Evolutionary conservation across 2,329 filamentous ascomycete genomes (phyloP).

Genomic region (Verruconis gallopava): DNA sequence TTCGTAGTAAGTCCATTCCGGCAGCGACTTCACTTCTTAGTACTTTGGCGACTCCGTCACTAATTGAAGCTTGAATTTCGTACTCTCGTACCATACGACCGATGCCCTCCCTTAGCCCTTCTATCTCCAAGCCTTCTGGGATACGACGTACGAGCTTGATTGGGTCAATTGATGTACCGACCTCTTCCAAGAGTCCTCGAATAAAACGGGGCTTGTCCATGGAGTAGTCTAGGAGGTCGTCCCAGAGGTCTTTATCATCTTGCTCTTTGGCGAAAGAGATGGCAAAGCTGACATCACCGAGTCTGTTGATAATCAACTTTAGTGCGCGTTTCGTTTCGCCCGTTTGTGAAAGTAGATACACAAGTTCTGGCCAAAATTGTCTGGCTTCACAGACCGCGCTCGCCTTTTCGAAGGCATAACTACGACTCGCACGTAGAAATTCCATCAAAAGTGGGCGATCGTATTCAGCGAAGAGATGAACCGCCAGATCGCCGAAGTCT

Average conservation of each 20-base stretch:
- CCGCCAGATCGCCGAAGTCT: slow-evolving; percentile 72
- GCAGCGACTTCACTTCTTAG: slow-evolving; percentile 74
- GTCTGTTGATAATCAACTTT: slow-evolving; percentile 84
- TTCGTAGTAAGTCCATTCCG: slow-evolving; percentile 68
- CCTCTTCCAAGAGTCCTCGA: slow-evolving; percentile 78
- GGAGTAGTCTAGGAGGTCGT: slow-evolving; percentile 83
- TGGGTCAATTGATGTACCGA: slow-evolving; percentile 85
- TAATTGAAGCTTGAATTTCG: slow-evolving; percentile 89
- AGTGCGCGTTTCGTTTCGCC: slow-evolving; percentile 86
- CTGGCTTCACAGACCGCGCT: slow-evolving; percentile 64
- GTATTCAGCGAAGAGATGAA: slow-evolving; percentile 75
- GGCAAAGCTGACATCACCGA: slow-evolving; percentile 80
- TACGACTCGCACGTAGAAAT: slow-evolving; percentile 71
- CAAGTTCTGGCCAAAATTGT: slow-evolving; percentile 82
- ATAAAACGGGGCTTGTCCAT: slow-evolving; percentile 98
- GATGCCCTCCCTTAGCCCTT: slow-evolving; percentile 76
- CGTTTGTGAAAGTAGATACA: slow-evolving; percentile 79
- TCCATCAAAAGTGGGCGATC: slow-evolving; percentile 72
- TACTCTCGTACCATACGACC: slow-evolving; percentile 89
- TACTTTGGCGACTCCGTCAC: slow-evolving; percentile 75
- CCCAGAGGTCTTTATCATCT: slow-evolving; percentile 85
- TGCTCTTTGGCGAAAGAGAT: slow-evolving; percentile 93
- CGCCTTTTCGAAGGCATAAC: slow-evolving; percentile 76
- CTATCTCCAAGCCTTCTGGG: slow-evolving; percentile 83
- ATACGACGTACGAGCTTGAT: slow-evolving; percentile 83